A percentile compares a stretch with the other conserved stretches of the same genome.
phyloP scores from a whole-genome alignment of 768 basidiomycete genomes.

The Termitomyces heimii region DNA sequence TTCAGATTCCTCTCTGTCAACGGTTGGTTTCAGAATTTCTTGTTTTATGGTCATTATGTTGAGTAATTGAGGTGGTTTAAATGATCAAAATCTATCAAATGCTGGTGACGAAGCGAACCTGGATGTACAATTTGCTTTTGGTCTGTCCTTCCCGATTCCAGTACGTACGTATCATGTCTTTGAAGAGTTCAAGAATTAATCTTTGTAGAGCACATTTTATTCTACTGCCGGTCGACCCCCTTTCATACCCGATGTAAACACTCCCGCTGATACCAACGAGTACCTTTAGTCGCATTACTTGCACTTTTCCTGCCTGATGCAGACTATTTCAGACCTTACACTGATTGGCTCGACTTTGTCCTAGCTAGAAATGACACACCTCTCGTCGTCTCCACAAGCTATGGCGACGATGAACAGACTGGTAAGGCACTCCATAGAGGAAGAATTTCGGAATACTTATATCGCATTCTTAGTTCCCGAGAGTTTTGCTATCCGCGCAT shows the following conservation, averaged over 20 bases:
- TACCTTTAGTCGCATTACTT: not conserved
- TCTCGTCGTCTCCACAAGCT: slow-evolving; percentile 64
- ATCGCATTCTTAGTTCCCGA: slow-evolving; percentile 39
- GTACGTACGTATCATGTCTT: slow-evolving; percentile 5
- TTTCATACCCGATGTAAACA: slow-evolving; percentile 41
- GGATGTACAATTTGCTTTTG: slow-evolving; percentile 64
- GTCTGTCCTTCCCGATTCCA: slow-evolving; percentile 56
- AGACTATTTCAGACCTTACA: slow-evolving; percentile 16
- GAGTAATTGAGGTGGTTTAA: slow-evolving; percentile 42
- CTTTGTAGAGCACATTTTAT: slow-evolving; percentile 41
- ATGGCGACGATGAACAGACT: slow-evolving; percentile 69
- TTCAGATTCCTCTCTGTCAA: slow-evolving; percentile 52
- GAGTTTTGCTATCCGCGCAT: slow-evolving; percentile 52
- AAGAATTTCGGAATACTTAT: not conserved
- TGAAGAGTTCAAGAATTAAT: not conserved
- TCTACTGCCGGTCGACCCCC: slow-evolving; percentile 60
- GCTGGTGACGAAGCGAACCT: slow-evolving; percentile 64
- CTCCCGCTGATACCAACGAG: slow-evolving; percentile 35
- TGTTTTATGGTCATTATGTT: slow-evolving; percentile 8
- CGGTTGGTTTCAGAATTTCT: slow-evolving; percentile 27
- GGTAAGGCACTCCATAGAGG: slow-evolving; percentile 25
- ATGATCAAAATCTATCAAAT: slow-evolving; percentile 45
- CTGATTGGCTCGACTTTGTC: slow-evolving; percentile 61
- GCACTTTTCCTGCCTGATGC: not conserved
- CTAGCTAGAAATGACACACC: slow-evolving; percentile 40